Conservation (phyloP, 2,329 filamentous ascomycete genomes). For the Hypomyces rosellus region DNA sequence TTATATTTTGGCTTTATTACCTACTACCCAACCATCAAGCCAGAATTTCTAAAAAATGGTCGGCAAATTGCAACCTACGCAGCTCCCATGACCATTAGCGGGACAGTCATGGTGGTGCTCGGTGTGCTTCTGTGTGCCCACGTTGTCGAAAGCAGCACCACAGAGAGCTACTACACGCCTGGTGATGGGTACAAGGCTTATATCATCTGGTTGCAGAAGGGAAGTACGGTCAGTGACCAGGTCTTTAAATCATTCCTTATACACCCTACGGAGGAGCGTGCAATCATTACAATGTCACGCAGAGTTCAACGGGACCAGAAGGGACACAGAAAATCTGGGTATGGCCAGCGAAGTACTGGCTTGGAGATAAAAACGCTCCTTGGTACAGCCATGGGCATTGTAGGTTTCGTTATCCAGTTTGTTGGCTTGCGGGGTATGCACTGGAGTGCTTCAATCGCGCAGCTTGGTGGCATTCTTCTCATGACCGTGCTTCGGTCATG, state of each 20-base stretch:
- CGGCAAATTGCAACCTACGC: slow-evolving; percentile 14
- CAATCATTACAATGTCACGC: background rate
- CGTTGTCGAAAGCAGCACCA: slow-evolving; percentile 26
- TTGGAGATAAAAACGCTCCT: slow-evolving; percentile 13
- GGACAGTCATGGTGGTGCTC: slow-evolving; percentile 20
- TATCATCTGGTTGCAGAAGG: slow-evolving; percentile 24
- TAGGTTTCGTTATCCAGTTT: slow-evolving; percentile 25
- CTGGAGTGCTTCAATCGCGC: slow-evolving; percentile 5
- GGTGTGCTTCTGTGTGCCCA: slow-evolving; percentile 26
- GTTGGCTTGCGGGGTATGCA: slow-evolving; percentile 14
- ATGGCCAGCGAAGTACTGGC: background rate
- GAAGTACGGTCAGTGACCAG: background rate
- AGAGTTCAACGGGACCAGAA: background rate
- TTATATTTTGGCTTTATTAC: background rate
- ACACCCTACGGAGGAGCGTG: background rate
- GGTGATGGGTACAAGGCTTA: background rate
- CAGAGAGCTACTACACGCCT: slow-evolving; percentile 16
- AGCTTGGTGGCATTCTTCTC: background rate
- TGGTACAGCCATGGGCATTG: slow-evolving; percentile 15
- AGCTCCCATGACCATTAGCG: slow-evolving; percentile 19
- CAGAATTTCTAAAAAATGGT: background rate
- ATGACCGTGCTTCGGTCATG: background rate
- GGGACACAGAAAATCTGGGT: background rate
- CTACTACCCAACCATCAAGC: background rate
- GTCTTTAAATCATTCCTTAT: background rate